phyloP scores from a whole-genome alignment of 768 basidiomycete genomes.

The Hypholoma sublateritium region DNA sequence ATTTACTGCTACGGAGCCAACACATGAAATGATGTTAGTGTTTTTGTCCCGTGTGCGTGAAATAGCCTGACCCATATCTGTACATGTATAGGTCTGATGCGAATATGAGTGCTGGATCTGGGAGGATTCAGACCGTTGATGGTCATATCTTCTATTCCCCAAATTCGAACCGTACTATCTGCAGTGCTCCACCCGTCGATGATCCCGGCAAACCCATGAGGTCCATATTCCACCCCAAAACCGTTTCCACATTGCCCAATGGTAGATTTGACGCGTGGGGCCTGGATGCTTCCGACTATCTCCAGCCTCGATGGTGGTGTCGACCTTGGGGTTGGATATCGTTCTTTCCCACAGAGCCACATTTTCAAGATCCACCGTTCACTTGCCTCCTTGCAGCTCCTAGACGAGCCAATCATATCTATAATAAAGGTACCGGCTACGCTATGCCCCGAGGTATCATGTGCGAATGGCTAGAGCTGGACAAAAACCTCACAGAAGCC shows the following conservation, averaged over 20 bases:
- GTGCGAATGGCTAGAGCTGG: neutral
- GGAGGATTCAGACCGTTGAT: neutral
- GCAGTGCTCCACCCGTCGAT: neutral
- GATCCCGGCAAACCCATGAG: neutral
- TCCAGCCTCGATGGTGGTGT: neutral
- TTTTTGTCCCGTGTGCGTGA: neutral
- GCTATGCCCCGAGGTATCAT: neutral
- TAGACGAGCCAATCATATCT: neutral
- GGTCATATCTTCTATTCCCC: neutral
- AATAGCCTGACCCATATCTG: neutral
- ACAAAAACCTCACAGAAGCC: neutral
- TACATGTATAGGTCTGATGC: neutral
- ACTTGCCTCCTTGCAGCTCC: neutral
- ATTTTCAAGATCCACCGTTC: neutral
- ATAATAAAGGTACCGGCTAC: neutral
- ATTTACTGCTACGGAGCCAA: neutral
- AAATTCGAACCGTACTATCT: neutral
- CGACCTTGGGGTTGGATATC: neutral
- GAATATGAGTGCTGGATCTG: neutral
- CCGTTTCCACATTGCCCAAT: neutral
- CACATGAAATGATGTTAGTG: neutral
- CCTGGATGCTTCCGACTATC: neutral
- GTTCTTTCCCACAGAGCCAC: neutral
- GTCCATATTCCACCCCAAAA: neutral
- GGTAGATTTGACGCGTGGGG: neutral